phyloP scores from a whole-genome alignment of 768 basidiomycete genomes.

The Tricholoma matsutake region DNA sequence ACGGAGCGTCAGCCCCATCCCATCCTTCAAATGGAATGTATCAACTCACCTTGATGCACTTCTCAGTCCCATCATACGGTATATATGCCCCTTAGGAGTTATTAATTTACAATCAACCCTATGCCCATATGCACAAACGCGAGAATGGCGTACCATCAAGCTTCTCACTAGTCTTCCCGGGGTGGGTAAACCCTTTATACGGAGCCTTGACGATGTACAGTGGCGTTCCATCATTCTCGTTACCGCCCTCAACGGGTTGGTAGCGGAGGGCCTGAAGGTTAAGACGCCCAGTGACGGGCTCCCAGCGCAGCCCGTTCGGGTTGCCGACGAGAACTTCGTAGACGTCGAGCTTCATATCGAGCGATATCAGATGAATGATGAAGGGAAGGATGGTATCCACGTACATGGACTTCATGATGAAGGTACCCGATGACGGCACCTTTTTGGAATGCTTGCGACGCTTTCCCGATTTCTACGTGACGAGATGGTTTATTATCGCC shows the following conservation, averaged over 20 bases:
- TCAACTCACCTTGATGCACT: slow-evolving; percentile 44
- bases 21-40: neutral
- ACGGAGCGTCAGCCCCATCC: neutral
- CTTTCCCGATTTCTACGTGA: slow-evolving; percentile 62
- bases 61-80: slow-evolving; percentile 49
- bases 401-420: slow-evolving; percentile 56
- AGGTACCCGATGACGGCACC: slow-evolving; percentile 65
- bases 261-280: slow-evolving; percentile 41
- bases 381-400: slow-evolving; percentile 4
- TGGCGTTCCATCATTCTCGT: slow-evolving; percentile 55
- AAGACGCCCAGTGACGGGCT: slow-evolving; percentile 43
- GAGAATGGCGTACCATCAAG: slow-evolving; percentile 40
- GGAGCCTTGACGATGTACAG: slow-evolving; percentile 62
- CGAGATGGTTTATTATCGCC: slow-evolving; percentile 23
- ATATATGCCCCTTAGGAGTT: slow-evolving; percentile 48
- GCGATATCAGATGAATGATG: neutral
- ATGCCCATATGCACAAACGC: neutral
- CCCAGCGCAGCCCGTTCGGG: slow-evolving; percentile 55
- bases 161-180: slow-evolving; percentile 61
- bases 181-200: slow-evolving; percentile 48
- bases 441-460: slow-evolving; percentile 51
- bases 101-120: neutral
- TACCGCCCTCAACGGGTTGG: slow-evolving; percentile 65
- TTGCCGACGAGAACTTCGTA: slow-evolving; percentile 76
- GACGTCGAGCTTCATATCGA: slow-evolving; percentile 42